These are phyloP conservation scores for Phytophthora aleatoria DNA, from an alignment of 352 stramenopile genomes.

Conservation along the genomic window DNA sequence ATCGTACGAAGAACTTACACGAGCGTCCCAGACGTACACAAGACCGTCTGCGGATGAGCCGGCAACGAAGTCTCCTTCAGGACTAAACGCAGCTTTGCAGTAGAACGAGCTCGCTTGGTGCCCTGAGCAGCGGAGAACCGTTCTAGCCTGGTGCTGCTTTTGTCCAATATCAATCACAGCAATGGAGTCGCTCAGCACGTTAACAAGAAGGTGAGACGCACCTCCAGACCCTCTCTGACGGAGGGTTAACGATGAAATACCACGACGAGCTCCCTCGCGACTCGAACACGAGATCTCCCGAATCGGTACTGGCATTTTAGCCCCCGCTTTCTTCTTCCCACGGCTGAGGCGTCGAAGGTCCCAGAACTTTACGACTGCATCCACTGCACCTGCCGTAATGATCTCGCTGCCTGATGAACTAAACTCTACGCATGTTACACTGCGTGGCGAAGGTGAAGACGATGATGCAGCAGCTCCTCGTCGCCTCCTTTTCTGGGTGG, in stretches of 20 bases:
- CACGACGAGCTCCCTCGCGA: conserved; percentile 38
- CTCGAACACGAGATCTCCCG: conserved; percentile 51
- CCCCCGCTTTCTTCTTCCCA: conserved; percentile 27
- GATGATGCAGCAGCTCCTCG: conserved; percentile 31
- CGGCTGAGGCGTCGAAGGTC: conserved; percentile 50
- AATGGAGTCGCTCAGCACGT: conserved; percentile 64
- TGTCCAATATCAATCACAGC: conserved; percentile 51
- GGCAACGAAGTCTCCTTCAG: conserved; percentile 64
- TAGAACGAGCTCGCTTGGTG: conserved; percentile 72
- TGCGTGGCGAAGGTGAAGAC: conserved; percentile 39
- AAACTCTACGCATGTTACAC: conserved; percentile 81
- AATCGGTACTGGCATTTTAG: conserved; percentile 22
- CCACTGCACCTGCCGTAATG: conserved; percentile 58
- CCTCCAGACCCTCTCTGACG: conserved; percentile 29
- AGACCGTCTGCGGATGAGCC: conserved; percentile 55
- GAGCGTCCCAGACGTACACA: conserved; percentile 66
- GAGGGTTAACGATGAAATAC: conserved; percentile 64
- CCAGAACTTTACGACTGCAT: conserved; percentile 76
- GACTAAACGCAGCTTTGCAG: conserved; percentile 62
- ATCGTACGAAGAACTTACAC: conserved; percentile 17
- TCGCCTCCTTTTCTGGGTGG: conserved; percentile 32
- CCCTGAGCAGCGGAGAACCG: conserved; percentile 48
- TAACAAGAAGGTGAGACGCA: conserved; percentile 57
- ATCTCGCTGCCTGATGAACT: conserved; percentile 43
- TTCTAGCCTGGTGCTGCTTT: conserved; percentile 10